These are phyloP conservation scores for Fusarium concolor DNA, from an alignment of 2,329 filamentous ascomycete species.

Conservation along the genomic window DNA sequence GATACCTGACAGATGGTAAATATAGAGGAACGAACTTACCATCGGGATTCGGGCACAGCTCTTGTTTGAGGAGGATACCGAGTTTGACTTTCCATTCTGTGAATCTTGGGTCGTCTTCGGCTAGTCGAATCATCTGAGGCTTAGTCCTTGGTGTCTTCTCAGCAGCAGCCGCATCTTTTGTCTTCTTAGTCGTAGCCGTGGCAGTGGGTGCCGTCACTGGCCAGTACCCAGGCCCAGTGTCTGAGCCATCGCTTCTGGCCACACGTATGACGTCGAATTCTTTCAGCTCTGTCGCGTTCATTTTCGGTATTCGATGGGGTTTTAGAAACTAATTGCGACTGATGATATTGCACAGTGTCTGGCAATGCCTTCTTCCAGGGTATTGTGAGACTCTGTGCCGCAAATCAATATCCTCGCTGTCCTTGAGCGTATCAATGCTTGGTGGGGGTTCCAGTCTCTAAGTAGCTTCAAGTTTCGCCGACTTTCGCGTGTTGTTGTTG, in stretches of 20 bases:
- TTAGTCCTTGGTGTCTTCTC: constrained; percentile 56
- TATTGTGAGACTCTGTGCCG: constrained; percentile 3
- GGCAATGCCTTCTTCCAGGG: neutral
- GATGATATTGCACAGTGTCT: neutral
- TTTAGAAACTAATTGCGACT: neutral
- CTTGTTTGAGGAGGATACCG: constrained; percentile 59
- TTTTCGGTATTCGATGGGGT: neutral
- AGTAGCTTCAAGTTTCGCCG: neutral
- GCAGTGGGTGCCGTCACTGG: constrained; percentile 48
- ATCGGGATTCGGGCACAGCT: constrained; percentile 56
- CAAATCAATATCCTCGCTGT: neutral
- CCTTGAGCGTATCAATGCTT: neutral
- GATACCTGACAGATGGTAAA: neutral
- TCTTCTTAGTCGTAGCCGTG: constrained; percentile 51
- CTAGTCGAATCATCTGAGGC: constrained; percentile 57
- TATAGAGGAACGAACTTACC: constrained; percentile 45
- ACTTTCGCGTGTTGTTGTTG: constrained; percentile 1
- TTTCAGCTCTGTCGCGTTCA: constrained; percentile 51
- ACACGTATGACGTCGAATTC: constrained; percentile 58
- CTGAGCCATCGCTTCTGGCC: constrained; percentile 59
- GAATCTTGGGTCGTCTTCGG: constrained; percentile 58
- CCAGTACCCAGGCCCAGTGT: constrained; percentile 60
- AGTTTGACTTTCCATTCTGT: constrained; percentile 60
- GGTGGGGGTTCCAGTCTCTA: neutral
- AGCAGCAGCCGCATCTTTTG: constrained; percentile 48